Evolutionary conservation across 228 moss, liverwort and hornwort species (phyloP), one percentile per base, ranked within the genome.

Genomic region (Sphagnum magellanicum): DNA sequence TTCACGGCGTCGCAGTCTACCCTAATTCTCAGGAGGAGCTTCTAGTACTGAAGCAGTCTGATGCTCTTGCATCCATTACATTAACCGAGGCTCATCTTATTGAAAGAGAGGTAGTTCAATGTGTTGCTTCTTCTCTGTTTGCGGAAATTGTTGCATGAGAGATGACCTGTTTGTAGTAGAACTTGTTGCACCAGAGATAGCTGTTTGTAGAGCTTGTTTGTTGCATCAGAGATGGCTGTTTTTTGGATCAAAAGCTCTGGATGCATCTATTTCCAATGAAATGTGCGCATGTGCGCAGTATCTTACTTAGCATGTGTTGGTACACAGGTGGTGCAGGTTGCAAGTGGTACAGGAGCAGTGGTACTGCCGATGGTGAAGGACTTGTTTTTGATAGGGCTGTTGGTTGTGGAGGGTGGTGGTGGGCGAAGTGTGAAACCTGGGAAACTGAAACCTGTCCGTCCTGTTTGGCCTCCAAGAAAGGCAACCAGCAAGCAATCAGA

Each of bases 311-410:
- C 32, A 32, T 32, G 32, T 13, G 63, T 52, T 61, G 50, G 57
- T 69, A 32, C 32, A 66, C 82, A 94, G 94, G 89, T 88, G 72
- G 79, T 94, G 81, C 91, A 91, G 78, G 87, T 89, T 67, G 86
- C 81, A 63, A 83, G 78, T 65, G 74, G 76, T 72, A 80, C 87
- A 47, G 64, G 64, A 64, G 82, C 83, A 52, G 70, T 94, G 61
- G 79, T 94, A 68, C 84, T 94, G 49, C 91, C 94, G 6, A 83
- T 94, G 88, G 94, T 94, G 79, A 94, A 94, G 67, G 91, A 94
- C 69, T 70, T 78, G 70, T 94, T 91, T 75, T 60, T 94, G 50
- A 91, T 94, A 67, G 94, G 94, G 60, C 82, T 94, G 58, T 15
- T 94, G 72, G 89, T 94, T 52, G 82, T 84, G 68, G 94, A 94